Evolutionary conservation across 495 filamentous ascomycete genomes (phyloP), one percentile per base, ranked within the genome.

Genomic region (Letharia columbiana): DNA sequence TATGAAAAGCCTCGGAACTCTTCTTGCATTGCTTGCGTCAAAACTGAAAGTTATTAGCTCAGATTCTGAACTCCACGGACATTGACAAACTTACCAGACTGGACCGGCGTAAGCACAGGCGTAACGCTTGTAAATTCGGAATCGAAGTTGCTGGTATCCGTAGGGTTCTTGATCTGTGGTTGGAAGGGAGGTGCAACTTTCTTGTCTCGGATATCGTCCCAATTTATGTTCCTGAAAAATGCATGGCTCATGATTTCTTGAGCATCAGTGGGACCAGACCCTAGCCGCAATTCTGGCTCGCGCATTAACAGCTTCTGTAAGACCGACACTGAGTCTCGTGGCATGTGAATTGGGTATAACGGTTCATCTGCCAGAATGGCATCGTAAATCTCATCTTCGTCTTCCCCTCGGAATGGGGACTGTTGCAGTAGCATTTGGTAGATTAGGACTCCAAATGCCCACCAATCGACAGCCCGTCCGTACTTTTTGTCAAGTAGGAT

Each of bases 381-480:
- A 72, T 99, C 94, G 83, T 99, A 99, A 68, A 99, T 99, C 78
- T 99, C 94, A 77, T 99, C 94, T 74, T 99, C 94, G 73, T 99
- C 94, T 74, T 99, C 94, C 72, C 94, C 94, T 73, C 94, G 89
- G 89, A 99, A 99, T 5, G 94, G 94, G 35, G 92, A 97, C 74
- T 99, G 94, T 73, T 99, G 94, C 50, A 99, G 86, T 54, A 99
- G 87, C 94, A 99, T 99, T 79, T 99, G 94, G 77, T 99, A 99
- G 68, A 99, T 99, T 67, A 99, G 81, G 44, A 99, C 94, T 72
- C 94, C 94, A 76, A 99, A 99, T n/a, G 94, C 94, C 94, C 94
- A 99, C 94, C 94, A 99, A 76, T 99, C 94, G 65, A 99, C 94
- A n/a, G 94, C 92, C 61, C 94, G 87, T 49, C 93, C 94, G 74